A percentile compares a stretch with the other conserved stretches of the same genome.
These are phyloP conservation scores for Suillus cothurnatus DNA, from an alignment of 768 basidiomycete species.

Conservation along the genomic window DNA sequence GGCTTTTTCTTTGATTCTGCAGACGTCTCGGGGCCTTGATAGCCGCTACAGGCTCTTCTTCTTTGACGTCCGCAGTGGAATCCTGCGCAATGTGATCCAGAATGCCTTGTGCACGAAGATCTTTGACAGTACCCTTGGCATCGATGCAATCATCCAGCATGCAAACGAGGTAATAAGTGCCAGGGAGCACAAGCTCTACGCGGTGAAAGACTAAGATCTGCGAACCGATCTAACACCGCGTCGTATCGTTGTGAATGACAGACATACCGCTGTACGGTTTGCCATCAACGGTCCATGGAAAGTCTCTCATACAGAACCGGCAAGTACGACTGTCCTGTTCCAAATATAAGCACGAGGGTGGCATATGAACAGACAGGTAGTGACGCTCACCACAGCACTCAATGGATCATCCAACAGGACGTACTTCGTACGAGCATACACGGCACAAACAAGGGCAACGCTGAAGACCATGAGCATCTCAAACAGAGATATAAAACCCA, in stretches of 20 bases:
- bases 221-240: background rate
- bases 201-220: conserved; percentile 81
- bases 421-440: conserved; percentile 70
- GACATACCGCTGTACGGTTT: conserved; percentile 65
- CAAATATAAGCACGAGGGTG: conserved; percentile 1
- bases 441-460: conserved; percentile 81
- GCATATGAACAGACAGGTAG: background rate
- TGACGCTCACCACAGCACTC: conserved; percentile 69
- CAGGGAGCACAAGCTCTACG: conserved; percentile 78
- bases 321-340: conserved; percentile 68
- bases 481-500: background rate
- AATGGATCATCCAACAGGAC: conserved; percentile 80
- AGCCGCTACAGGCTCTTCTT: conserved; percentile 40
- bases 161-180: conserved; percentile 70
- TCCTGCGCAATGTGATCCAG: conserved; percentile 63
- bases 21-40: conserved; percentile 11
- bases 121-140: conserved; percentile 66
- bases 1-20: conserved; percentile 52
- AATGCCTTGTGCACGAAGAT: conserved; percentile 60
- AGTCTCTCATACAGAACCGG: conserved; percentile 64
- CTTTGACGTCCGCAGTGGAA: conserved; percentile 48
- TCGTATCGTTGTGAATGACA: background rate
- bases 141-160: conserved; percentile 85
- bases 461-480: conserved; percentile 35
- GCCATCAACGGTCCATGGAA: conserved; percentile 66